Evolutionary conservation across 2,329 filamentous ascomycete species (phyloP).

Genomic region (Penicillium sclerotiorum): DNA sequence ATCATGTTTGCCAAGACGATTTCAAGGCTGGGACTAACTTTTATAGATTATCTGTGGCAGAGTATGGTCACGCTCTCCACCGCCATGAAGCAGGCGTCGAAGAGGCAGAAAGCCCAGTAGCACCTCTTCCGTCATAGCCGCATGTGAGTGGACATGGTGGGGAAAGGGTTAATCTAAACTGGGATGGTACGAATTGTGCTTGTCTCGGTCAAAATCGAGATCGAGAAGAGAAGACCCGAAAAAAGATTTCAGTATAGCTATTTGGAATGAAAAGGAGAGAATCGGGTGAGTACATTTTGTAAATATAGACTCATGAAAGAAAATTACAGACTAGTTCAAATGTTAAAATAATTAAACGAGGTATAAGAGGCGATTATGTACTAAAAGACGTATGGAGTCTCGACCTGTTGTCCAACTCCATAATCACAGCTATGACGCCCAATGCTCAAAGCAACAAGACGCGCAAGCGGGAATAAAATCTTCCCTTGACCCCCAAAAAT

Average conservation of each 20-base stretch:
- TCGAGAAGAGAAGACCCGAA: background rate
- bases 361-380: background rate
- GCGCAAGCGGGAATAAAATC: conserved; percentile 9
- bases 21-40: too few species aligned
- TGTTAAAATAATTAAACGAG: background rate
- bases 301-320: too few species aligned
- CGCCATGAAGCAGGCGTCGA: conserved; percentile 27
- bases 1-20: too few species aligned
- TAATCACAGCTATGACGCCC: conserved; percentile 16
- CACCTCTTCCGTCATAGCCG: conserved; percentile 25
- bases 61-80: conserved; percentile 35
- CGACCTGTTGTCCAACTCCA: conserved; percentile 9
- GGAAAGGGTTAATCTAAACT: conserved; percentile 11
- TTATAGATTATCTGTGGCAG: conserved; percentile 34
- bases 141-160: conserved; percentile 12
- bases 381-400: background rate
- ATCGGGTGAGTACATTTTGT: too few species aligned
- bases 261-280: too few species aligned
- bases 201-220: conserved; percentile 13
- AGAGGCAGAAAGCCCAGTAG: conserved; percentile 32
- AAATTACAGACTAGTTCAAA: too few species aligned
- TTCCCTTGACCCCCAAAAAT: background rate
- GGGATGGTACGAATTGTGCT: conserved; percentile 6
- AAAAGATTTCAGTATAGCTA: too few species aligned
- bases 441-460: conserved; percentile 8